Evolutionary conservation across 208 protist species (phyloP), one percentile per base, ranked within the genome.

Genomic region (Porcisia hertigi): DNA sequence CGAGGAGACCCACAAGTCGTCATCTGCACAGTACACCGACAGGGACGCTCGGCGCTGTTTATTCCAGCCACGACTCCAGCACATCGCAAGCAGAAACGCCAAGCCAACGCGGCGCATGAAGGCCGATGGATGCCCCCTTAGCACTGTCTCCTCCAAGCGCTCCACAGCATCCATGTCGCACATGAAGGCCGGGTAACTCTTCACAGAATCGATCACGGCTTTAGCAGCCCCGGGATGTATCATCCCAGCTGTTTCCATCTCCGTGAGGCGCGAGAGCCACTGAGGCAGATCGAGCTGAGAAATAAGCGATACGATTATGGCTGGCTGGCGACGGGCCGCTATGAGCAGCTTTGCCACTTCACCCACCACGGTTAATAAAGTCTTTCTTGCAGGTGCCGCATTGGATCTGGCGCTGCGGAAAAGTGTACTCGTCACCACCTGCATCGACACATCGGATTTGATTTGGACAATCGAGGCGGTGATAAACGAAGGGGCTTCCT

Each of bases 41-140:
- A 85, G 39, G 16, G 60, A 69, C 5, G 25, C 36, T 12, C 41
- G 58, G 1, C 69, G 59, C 18, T 55, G 71, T 0, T 55, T 43
- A 5, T 25, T 76, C 76, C 81, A 85, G 23, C 80, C 80, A 0
- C 77, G 9, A 1, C 43, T n/a, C 14, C 8, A 9, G 18, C 58
- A 25, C 25, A 12, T 14, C 5, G 20, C 45, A 45, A 76, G 16
- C 25, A 85, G 65, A 36, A 77, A 45, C 6, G 52, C 69, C 53
- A 85, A 55, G 0, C 76, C 81, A 1, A 85, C 41, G 36, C 81
- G 76, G 12, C 81, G 81, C 76, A 85, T 25, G 12, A 79, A 3
- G 45, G 80, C 63, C 4, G 60, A 58, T 0, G 53, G 43, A 53
- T 81, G 75, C 1, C 0, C 39, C 7, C 75, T 69, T 34, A 79